Conservation (phyloP, 257 asterid genomes). For the Ilex aquifolium region DNA sequence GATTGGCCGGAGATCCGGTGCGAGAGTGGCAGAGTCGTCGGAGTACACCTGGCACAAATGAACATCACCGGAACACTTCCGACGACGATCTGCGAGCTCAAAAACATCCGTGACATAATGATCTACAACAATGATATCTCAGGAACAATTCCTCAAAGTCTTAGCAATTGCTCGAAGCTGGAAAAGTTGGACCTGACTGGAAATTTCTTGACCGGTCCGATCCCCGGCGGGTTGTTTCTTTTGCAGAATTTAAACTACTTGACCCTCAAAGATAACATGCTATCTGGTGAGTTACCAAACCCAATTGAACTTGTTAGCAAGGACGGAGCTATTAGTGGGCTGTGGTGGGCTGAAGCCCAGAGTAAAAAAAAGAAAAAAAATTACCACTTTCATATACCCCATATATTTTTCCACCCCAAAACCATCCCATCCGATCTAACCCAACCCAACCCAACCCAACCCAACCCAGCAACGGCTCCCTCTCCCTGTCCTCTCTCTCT, state of each 20-base stretch:
- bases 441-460: too few relatives aligned
- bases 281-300: constrained; percentile 21
- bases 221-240: constrained; percentile 27
- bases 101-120: constrained; percentile 9
- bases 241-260: constrained; percentile 10
- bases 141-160: constrained; percentile 17
- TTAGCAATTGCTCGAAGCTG: constrained; percentile 11
- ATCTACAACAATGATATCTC: constrained; percentile 16
- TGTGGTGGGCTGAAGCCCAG: too few relatives aligned
- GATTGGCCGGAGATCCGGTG: constrained; percentile 26
- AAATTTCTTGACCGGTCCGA: constrained; percentile 17
- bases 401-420: too few relatives aligned
- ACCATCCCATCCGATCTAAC: too few relatives aligned
- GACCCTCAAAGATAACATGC: constrained; percentile 16
- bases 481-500: too few relatives aligned
- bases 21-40: constrained; percentile 13
- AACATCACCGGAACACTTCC: constrained; percentile 27
- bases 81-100: constrained; percentile 17
- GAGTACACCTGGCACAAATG: constrained; percentile 5
- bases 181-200: constrained; percentile 18
- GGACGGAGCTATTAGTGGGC: too few relatives aligned
- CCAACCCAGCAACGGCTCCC: too few relatives aligned
- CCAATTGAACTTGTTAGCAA: neutral
- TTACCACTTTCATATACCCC: too few relatives aligned
- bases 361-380: too few relatives aligned